A percentile compares a stretch with the other conserved stretches of the same genome.
phyloP scores from a whole-genome alignment of 2,329 filamentous ascomycete species.

The Penicillium sp. region DNA sequence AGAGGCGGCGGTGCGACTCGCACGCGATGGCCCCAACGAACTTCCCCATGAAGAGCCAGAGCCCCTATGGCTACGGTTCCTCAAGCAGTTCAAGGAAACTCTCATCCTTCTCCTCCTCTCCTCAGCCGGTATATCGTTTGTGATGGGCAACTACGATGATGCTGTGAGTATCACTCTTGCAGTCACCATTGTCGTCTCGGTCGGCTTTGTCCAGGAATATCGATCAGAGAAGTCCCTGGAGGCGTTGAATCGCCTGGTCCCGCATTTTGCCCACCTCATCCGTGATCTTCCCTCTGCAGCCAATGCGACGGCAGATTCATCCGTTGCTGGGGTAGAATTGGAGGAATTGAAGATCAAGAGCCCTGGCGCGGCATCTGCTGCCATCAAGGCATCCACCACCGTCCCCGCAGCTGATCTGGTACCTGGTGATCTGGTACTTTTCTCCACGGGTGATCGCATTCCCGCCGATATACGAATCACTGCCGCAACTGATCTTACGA shows the following conservation, averaged over 20 bases:
- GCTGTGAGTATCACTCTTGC: conserved; percentile 93
- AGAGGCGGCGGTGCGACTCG: conserved; percentile 78
- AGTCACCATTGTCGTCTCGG: conserved; percentile 93
- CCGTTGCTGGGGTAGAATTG: conserved; percentile 40
- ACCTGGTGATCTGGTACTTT: conserved; percentile 88
- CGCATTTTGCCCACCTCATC: conserved; percentile 94
- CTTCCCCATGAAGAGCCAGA: conserved; percentile 92
- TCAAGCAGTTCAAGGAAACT: conserved; percentile 96
- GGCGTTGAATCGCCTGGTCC: conserved; percentile 88
- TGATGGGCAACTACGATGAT: conserved; percentile 93
- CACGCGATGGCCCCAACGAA: conserved; percentile 87
- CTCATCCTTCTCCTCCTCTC: conserved; percentile 88
- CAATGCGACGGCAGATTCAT: conserved; percentile 28
- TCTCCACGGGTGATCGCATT: conserved; percentile 94
- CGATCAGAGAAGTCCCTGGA: conserved; percentile 96
- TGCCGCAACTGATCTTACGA: conserved; percentile 82
- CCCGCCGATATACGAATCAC: conserved; percentile 95
- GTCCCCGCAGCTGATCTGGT: conserved; percentile 87
- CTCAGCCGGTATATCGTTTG: conserved; percentile 82
- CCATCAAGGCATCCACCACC: conserved; percentile 76
- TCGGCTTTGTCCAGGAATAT: conserved; percentile 97
- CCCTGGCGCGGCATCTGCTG: conserved; percentile 62
- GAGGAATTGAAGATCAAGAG: conserved; percentile 53
- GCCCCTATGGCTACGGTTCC: conserved; percentile 89
- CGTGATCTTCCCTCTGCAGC: conserved; percentile 54